Evolutionary conservation across 2,329 filamentous ascomycete species (phyloP), one percentile per base, ranked within the genome.

Genomic region (Penicillium polonicum): DNA sequence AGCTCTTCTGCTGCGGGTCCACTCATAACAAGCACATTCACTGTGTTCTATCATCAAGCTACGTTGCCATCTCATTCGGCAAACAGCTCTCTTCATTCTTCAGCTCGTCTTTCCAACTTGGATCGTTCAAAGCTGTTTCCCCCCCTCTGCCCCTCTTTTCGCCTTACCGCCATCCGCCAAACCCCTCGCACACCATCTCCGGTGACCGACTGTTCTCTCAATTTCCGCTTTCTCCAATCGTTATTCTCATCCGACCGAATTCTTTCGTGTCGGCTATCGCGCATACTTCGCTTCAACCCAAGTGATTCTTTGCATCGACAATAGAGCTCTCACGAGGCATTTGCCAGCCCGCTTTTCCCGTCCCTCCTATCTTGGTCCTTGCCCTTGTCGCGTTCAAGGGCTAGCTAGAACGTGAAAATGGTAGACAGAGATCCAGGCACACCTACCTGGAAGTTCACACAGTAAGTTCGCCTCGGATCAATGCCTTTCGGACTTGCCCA

Each of bases 381-480:
- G 52, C 42, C 58, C 59, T 57, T 60, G 63, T 63, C 63, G 65
- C 62, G 63, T 64, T 57, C 62, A 65, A 72, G 69, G 70, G 69
- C 70, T 67, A 71, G 66, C 65, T 72, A 73, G 72, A 77, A 93
- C 67, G 67, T 70, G 66, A 73, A 88, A 82, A 97, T 97, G 92
- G 92, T 94, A 83, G 92, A 97, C 86, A 89, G 88, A 82, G 92
- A 96, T 82, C 85, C 89, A 80, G 91, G 87, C 84, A 88, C 91
- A 81, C 92, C 92, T 76, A 97, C 92, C 80, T 97, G 93, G 93
- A 97, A 97, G 85, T 97, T 97, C 82, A 97, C 93, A 79, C 93
- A 97, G 92, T 96, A 90, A 79, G 91, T 84, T 60, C 48, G 43
- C 38, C 43, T 44, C 33, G 10, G 38, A 13, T 35, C 4, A 7